Base-by-base conservation (phyloP, 2,329 filamentous ascomycete species). In the Aureobasidium sp. region DNA sequence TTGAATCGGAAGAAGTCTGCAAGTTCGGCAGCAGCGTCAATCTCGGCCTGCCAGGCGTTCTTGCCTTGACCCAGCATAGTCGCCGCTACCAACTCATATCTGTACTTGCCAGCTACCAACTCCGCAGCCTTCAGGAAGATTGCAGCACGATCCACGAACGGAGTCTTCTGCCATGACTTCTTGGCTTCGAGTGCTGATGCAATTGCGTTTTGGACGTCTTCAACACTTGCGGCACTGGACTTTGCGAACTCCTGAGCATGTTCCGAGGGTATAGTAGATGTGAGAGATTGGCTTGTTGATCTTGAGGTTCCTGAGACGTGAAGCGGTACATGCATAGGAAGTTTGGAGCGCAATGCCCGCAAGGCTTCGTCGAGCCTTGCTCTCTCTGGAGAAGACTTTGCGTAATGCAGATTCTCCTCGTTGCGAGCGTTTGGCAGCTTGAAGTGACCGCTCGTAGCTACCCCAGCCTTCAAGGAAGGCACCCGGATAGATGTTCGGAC, bases 61-160 rank as follows among this genome's bases (percentile, higher is more conserved):
- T 76, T 77, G 37, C 74, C 74, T 63, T 76, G 75, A 7, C 74
- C 75, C 2, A 77, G 66, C 74, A 76, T 76, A 1, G 75, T 75
- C 2, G 75, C 73, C 2, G 73, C 74, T 25, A 76, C 71, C 1
- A 76, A 64, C 27, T 75, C 69, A 37, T 69, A 66, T 48, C 68
- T 59, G 61, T 71, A 70, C 44, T 69, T 69, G 13, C 53, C 61
- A 3, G 68, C 64, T 5, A 72, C 67, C 8, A 75, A 67, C 42
- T 72, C 71, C 1, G 72, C 70, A 2, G 73, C 73, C 32, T 69
- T 65, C 25, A 69, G 65, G 66, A 75, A 76, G 37, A 76, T 71
- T n/a, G 73, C 68, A 5, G 71, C 74, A n/a, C 69, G 66, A 60
- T 75, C 72, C 13, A 66, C 65, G 59, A 75, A 73, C 0, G 72